Evolutionary conservation across 768 basidiomycete genomes (phyloP).

Genomic region (Leccinum boreale): DNA sequence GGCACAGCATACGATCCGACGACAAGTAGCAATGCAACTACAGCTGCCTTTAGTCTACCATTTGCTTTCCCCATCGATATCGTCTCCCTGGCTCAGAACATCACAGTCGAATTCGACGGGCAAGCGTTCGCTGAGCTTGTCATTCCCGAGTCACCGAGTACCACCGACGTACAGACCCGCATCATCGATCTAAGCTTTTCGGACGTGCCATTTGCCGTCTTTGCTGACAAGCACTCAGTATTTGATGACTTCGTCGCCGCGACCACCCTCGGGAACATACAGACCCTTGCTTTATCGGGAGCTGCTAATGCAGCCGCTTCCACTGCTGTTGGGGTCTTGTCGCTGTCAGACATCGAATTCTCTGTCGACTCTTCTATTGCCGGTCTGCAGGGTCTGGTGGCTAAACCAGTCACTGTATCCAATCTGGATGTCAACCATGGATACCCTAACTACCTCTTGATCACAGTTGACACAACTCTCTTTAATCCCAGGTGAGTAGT

Average conservation of each 20-base stretch:
- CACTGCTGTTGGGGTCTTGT: conserved; percentile 65
- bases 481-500: conserved; percentile 60
- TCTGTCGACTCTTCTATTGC: conserved; percentile 54
- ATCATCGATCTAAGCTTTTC: conserved; percentile 60
- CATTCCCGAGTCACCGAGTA: conserved; percentile 53
- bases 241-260: conserved; percentile 63
- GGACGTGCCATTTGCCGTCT: conserved; percentile 57
- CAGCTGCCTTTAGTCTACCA: conserved; percentile 63
- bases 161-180: conserved; percentile 59
- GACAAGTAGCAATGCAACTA: conserved; percentile 57
- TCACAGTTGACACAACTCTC: conserved; percentile 56
- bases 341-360: conserved; percentile 55
- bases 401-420: conserved; percentile 53
- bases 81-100: conserved; percentile 54
- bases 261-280: conserved; percentile 46
- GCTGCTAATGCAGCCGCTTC: conserved; percentile 52
- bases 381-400: conserved; percentile 62
- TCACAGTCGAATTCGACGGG: conserved; percentile 50
- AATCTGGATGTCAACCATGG: conserved; percentile 67
- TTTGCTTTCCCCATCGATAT: conserved; percentile 72
- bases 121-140: conserved; percentile 56
- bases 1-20: conserved; percentile 54
- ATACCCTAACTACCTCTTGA: conserved; percentile 62
- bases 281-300: conserved; percentile 53
- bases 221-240: conserved; percentile 42